Conservation (phyloP, 345 rosid genomes). For the Lepidium sativum region DNA sequence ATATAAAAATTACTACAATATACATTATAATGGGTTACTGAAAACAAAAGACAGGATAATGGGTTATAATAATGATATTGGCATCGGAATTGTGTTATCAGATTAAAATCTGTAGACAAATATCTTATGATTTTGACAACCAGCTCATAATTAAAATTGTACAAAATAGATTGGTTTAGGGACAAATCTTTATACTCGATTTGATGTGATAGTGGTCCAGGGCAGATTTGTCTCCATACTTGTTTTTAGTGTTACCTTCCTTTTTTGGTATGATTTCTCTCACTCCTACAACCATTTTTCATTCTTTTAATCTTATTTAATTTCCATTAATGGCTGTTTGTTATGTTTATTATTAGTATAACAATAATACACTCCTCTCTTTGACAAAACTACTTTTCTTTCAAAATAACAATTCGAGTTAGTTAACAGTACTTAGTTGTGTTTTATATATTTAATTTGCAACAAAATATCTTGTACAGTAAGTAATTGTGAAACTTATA, state of each 20-base stretch:
- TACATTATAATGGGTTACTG: no score
- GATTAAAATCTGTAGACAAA: no score
- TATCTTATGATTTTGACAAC: no score
- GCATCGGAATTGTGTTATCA: no score
- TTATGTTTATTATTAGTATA: not conserved
- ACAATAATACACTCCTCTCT: not conserved
- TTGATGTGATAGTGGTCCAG: constrained; percentile 16
- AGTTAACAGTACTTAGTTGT: not conserved
- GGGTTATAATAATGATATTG: no score
- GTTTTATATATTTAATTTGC: not conserved
- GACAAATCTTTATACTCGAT: constrained; percentile 1
- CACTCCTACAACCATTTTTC: not conserved
- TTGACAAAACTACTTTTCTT: not conserved
- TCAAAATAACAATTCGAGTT: not conserved
- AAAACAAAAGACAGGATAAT: no score
- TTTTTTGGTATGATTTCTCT: constrained; percentile 15
- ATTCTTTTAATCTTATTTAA: not conserved
- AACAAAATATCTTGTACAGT: not conserved
- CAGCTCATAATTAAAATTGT: not conserved
- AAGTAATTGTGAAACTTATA: not conserved
- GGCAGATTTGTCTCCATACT: constrained; percentile 16
- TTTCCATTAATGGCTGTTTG: constrained; percentile 9
- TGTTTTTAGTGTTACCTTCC: constrained; percentile 14
- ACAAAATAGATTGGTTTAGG: constrained; percentile 4
- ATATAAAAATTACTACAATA: no score